Conservation (phyloP, 805 yeast species). For the Yarrowia alimentaria region DNA sequence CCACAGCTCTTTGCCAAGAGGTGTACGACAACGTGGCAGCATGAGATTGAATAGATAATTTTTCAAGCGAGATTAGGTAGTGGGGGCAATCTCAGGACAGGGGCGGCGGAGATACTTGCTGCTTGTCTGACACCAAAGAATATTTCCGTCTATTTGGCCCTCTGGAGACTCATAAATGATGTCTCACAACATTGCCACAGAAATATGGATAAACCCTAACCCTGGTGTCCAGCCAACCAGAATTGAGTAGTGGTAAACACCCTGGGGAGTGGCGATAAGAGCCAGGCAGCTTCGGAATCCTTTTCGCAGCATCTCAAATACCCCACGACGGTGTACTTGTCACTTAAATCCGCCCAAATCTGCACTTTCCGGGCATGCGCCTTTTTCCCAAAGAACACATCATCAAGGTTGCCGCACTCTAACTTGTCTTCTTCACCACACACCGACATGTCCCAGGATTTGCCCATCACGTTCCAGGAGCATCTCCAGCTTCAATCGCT, state of each 20-base stretch:
- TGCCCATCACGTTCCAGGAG: slow-evolving; percentile 97
- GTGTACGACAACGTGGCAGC: slow-evolving; percentile 16
- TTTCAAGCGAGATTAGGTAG: neutral
- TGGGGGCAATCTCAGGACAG: too few species aligned
- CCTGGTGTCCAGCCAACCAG: slow-evolving; percentile 12
- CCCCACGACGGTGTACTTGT: neutral
- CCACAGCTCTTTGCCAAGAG: too few species aligned
- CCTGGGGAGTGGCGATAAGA: neutral
- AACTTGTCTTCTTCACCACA: slow-evolving; percentile 20
- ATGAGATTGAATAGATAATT: slow-evolving; percentile 20
- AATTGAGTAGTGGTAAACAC: neutral
- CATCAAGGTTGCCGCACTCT: slow-evolving; percentile 25
- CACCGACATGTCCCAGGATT: slow-evolving; percentile 46
- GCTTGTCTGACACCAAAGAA: too few species aligned
- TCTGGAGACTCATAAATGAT: too few species aligned
- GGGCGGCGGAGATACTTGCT: too few species aligned
- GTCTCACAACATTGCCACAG: neutral
- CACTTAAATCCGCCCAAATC: too few species aligned
- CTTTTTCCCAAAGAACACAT: slow-evolving; percentile 7
- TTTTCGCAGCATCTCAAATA: neutral
- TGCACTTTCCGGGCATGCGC: too few species aligned
- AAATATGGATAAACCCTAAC: slow-evolving; percentile 8
- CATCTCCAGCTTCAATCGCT: slow-evolving; percentile 81
- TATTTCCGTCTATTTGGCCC: too few species aligned
- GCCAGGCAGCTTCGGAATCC: neutral